Evolutionary conservation across 2,329 filamentous ascomycete species (phyloP).

Genomic region (Emergomyces pasteurianus): DNA sequence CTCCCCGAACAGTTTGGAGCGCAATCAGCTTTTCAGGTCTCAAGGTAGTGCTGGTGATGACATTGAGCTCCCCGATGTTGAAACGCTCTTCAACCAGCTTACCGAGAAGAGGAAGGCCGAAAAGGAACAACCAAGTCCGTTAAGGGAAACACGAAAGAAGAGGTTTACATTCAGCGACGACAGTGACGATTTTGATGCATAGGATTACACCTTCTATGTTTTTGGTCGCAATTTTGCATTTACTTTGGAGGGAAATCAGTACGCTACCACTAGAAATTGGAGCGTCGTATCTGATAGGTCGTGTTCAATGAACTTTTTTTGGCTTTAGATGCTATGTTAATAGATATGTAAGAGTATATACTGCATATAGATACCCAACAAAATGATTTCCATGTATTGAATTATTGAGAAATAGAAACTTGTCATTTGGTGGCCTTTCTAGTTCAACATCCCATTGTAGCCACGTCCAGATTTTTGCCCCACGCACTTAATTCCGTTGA

Average conservation of each 20-base stretch:
- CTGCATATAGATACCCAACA: not conserved
- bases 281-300: not conserved
- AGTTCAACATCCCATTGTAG: not conserved
- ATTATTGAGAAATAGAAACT: not conserved
- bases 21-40: not conserved
- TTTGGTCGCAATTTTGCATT: not conserved
- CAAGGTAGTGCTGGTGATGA: conserved; percentile 10
- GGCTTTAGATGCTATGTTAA: not conserved
- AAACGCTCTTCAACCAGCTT: conserved; percentile 12
- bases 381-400: not conserved
- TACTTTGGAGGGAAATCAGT: not conserved
- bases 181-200: conserved; percentile 15
- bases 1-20: not conserved
- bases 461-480: conserved; percentile 7
- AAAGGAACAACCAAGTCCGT: conserved; percentile 3
- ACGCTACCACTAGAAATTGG: not conserved
- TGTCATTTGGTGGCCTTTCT: not conserved
- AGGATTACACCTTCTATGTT: not conserved
- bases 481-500: conserved; percentile 8
- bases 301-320: not conserved
- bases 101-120: conserved; percentile 7
- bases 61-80: conserved; percentile 19
- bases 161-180: conserved; percentile 20
- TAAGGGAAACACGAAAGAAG: conserved; percentile 11
- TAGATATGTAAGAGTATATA: not conserved